Conservation (phyloP, 768 basidiomycete genomes). For the Termitomyces eurrhizus region DNA sequence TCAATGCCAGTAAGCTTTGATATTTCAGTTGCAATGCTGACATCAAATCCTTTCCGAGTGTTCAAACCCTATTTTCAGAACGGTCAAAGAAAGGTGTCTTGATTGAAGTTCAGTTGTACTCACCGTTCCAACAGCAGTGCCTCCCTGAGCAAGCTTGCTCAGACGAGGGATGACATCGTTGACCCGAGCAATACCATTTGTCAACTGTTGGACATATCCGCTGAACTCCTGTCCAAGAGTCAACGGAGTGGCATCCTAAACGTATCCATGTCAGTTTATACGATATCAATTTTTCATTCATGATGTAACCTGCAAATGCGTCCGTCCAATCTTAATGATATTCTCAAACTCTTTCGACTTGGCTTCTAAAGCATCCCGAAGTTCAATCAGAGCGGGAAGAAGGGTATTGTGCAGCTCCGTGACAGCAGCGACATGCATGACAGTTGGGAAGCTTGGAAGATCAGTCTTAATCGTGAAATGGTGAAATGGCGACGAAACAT, state of each 20-base stretch:
- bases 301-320: slow-evolving; percentile 76
- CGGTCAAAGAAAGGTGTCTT: not conserved
- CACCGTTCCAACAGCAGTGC: slow-evolving; percentile 97
- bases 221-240: slow-evolving; percentile 99
- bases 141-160: slow-evolving; percentile 91
- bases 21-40: slow-evolving; percentile 88
- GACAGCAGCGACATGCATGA: slow-evolving; percentile 97
- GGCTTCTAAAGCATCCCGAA: slow-evolving; percentile 78
- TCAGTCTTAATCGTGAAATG: not conserved
- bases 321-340: slow-evolving; percentile 98
- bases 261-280: not conserved
- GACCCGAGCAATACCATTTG: slow-evolving; percentile 85
- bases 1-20: slow-evolving; percentile 85
- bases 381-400: slow-evolving; percentile 80
- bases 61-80: slow-evolving; percentile 77
- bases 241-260: slow-evolving; percentile 91
- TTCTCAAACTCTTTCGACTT: slow-evolving; percentile 82
- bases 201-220: slow-evolving; percentile 93
- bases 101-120: slow-evolving; percentile 23
- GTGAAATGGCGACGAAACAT: not conserved
- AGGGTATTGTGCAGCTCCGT: slow-evolving; percentile 77
- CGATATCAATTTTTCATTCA: not conserved
- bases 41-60: slow-evolving; percentile 95
- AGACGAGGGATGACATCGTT: slow-evolving; percentile 80
- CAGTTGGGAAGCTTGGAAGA: slow-evolving; percentile 84